Evolutionary conservation across 2,329 filamentous ascomycete genomes (phyloP).

Genomic region (Ascochyta viciae-villosae): DNA sequence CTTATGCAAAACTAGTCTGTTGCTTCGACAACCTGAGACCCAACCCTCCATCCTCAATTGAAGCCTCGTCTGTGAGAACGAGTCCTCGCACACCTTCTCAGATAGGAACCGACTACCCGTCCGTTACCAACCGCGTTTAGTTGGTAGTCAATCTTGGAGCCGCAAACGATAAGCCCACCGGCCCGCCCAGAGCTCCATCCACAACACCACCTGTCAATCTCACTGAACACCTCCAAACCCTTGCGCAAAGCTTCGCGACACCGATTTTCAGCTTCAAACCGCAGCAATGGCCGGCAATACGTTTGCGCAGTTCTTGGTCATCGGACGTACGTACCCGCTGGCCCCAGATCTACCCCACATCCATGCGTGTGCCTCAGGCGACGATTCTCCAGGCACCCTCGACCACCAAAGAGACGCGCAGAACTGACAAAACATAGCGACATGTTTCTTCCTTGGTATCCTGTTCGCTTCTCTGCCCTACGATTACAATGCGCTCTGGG

Average conservation of each 20-base stretch:
- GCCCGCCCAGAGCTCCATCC: conserved; percentile 24
- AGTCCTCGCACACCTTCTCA: conserved; percentile 36
- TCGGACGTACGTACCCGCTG: conserved; percentile 84
- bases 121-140: conserved; percentile 19
- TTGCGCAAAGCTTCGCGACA: conserved; percentile 17
- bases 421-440: conserved; percentile 52
- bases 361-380: neutral
- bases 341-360: conserved; percentile 6
- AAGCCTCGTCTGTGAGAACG: conserved; percentile 14
- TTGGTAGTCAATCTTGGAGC: conserved; percentile 12
- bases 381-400: neutral
- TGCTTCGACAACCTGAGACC: neutral
- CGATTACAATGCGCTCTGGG: conserved; percentile 89
- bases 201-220: conserved; percentile 19
- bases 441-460: conserved; percentile 97
- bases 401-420: too few relatives aligned
- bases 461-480: conserved; percentile 97
- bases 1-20: neutral
- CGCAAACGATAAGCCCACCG: conserved; percentile 33
- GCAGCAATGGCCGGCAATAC: conserved; percentile 56
- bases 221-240: conserved; percentile 3
- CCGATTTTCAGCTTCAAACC: conserved; percentile 1
- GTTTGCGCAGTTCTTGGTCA: conserved; percentile 96
- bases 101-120: conserved; percentile 6
- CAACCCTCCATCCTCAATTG: neutral